phyloP scores from a whole-genome alignment of 2,329 filamentous ascomycete genomes.

The Hypoxylon sp. region DNA sequence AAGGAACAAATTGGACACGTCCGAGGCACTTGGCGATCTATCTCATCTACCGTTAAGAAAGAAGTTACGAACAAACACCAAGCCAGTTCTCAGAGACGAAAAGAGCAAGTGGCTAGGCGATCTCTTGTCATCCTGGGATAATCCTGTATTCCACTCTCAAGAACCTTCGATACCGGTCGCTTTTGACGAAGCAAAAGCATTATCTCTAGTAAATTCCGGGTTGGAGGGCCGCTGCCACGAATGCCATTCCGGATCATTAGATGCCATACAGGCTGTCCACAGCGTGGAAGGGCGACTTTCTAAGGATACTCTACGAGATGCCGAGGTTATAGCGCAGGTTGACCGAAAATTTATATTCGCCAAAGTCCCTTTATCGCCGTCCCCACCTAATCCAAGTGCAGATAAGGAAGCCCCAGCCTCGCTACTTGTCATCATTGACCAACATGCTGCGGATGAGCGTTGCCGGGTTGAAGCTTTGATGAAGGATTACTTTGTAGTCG shows the following conservation, averaged over 20 bases:
- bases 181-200: conserved; percentile 50
- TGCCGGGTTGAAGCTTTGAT: conserved; percentile 83
- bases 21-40: conserved; percentile 45
- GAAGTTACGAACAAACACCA: conserved; percentile 36
- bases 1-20: conserved; percentile 55
- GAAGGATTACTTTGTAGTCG: conserved; percentile 61
- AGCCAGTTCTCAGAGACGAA: conserved; percentile 32
- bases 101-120: conserved; percentile 69
- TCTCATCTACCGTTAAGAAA: conserved; percentile 27
- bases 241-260: conserved; percentile 26
- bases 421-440: conserved; percentile 83
- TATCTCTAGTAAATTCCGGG: conserved; percentile 42
- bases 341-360: conserved; percentile 90
- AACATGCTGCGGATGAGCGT: conserved; percentile 95
- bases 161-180: conserved; percentile 63
- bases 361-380: conserved; percentile 62
- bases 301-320: conserved; percentile 70
- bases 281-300: conserved; percentile 67
- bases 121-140: conserved; percentile 78
- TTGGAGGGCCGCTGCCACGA: conserved; percentile 23
- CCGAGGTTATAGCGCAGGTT: conserved; percentile 83
- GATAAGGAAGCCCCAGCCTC: conserved; percentile 20
- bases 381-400: background rate
- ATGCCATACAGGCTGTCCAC: conserved; percentile 46
- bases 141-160: conserved; percentile 76